phyloP scores from a whole-genome alignment of 202 grass and related monocot species.

The Brachypodium distachyon region DNA sequence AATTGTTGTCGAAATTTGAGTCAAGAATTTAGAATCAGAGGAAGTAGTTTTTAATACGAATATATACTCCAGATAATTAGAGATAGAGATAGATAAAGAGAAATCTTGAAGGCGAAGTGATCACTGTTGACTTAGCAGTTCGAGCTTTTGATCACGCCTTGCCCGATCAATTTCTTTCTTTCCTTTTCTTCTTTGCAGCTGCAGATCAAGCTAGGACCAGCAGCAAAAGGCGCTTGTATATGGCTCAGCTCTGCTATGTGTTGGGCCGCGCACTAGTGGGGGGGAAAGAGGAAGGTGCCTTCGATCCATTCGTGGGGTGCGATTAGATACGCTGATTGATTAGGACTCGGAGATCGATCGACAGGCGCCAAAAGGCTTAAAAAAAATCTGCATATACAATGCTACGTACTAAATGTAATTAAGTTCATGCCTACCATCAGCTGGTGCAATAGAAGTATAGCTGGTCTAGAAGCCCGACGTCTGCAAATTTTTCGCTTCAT shows the following conservation, averaged over 20 bases:
- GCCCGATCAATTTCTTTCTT: background rate
- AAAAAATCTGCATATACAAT: background rate
- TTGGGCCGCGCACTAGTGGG: constrained; percentile 14
- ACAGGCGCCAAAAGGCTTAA: background rate
- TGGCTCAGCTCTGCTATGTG: background rate
- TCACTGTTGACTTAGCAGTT: background rate
- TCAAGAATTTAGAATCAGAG: too few relatives aligned
- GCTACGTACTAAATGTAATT: background rate
- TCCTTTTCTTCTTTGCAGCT: background rate
- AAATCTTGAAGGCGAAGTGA: background rate
- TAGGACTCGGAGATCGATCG: constrained; percentile 29
- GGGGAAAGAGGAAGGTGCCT: constrained; percentile 1
- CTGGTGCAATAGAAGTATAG: background rate
- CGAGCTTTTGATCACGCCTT: background rate
- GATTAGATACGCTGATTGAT: constrained; percentile 53
- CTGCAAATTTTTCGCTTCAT: background rate
- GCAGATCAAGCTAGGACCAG: background rate
- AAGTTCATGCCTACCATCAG: background rate
- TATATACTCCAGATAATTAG: background rate
- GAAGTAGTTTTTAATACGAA: too few relatives aligned
- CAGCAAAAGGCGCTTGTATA: constrained; percentile 21
- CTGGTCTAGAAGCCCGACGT: constrained; percentile 8
- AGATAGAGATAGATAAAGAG: background rate
- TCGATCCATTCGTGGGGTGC: constrained; percentile 35
- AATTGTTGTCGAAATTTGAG: too few relatives aligned